Evolutionary conservation across 805 yeast genomes (phyloP).

Genomic region (Myxozyma sirexii): DNA sequence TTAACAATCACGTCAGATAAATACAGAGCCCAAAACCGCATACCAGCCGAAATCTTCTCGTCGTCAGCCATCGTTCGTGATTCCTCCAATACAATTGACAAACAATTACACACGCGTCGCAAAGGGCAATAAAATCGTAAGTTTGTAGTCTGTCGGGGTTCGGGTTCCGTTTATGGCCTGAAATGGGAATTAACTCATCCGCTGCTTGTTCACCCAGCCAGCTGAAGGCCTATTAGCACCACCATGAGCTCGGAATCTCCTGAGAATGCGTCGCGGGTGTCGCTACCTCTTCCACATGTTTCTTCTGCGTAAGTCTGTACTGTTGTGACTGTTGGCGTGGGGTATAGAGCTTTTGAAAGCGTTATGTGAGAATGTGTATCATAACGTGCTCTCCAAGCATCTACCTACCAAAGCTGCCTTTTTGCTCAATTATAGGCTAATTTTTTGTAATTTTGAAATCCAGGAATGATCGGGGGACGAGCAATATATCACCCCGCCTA

Average conservation of each 20-base stretch:
- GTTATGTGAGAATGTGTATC: not conserved
- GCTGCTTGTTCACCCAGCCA: not conserved
- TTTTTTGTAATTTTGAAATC: not conserved
- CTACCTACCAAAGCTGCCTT: not conserved
- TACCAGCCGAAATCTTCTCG: slow-evolving; percentile 26
- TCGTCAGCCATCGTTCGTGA: slow-evolving; percentile 16
- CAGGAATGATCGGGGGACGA: not conserved
- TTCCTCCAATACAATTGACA: too few relatives aligned
- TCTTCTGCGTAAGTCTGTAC: not conserved
- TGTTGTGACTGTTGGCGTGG: not conserved
- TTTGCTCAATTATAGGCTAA: not conserved
- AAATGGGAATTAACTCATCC: not conserved
- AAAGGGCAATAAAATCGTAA: too few relatives aligned
- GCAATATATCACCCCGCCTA: not conserved
- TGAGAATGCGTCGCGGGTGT: not conserved
- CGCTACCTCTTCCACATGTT: slow-evolving; percentile 3
- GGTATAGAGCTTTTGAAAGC: not conserved
- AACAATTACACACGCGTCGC: too few relatives aligned
- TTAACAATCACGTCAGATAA: not conserved
- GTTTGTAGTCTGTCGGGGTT: too few relatives aligned
- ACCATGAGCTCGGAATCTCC: slow-evolving; percentile 4
- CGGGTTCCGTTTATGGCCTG: not conserved
- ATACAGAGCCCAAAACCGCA: not conserved
- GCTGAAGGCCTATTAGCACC: not conserved
- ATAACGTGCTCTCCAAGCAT: not conserved